Evolutionary conservation across 2,329 filamentous ascomycete genomes (phyloP).

Genomic region (Lithohypha guttulata): DNA sequence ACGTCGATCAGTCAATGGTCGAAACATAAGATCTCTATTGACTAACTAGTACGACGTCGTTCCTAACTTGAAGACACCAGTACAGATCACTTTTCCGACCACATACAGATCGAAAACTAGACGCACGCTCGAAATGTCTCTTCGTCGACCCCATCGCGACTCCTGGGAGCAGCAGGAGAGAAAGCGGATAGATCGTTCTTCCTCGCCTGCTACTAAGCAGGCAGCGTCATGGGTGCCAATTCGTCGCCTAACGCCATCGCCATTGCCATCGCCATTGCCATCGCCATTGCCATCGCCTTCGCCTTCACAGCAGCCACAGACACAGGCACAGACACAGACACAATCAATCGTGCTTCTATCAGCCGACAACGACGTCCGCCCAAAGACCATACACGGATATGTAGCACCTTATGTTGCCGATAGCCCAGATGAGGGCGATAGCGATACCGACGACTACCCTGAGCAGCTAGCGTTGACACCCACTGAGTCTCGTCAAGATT

Average conservation of each 20-base stretch:
- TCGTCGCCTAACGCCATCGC: neutral
- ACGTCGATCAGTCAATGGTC: neutral
- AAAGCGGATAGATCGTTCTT: neutral
- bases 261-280: neutral
- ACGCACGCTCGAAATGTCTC: neutral
- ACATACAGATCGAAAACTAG: neutral
- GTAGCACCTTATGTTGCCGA: neutral
- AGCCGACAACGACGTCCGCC: neutral
- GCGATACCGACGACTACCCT: neutral
- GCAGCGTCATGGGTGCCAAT: neutral
- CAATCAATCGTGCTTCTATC: too few species aligned
- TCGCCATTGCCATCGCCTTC: neutral
- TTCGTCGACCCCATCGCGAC: neutral
- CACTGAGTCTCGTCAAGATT: too few species aligned
- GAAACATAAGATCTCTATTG: neutral
- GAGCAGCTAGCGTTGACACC: neutral
- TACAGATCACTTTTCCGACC: neutral
- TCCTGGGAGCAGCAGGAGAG: slow-evolving; percentile 1
- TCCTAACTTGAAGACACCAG: neutral
- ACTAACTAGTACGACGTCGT: neutral
- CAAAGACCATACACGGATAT: neutral
- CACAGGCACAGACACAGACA: too few species aligned
- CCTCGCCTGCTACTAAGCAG: neutral
- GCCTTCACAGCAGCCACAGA: neutral
- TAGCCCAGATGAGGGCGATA: neutral